These are phyloP conservation scores for Phytophthora ohioensis DNA, from an alignment of 352 stramenopile genomes.

Conservation along the genomic window DNA sequence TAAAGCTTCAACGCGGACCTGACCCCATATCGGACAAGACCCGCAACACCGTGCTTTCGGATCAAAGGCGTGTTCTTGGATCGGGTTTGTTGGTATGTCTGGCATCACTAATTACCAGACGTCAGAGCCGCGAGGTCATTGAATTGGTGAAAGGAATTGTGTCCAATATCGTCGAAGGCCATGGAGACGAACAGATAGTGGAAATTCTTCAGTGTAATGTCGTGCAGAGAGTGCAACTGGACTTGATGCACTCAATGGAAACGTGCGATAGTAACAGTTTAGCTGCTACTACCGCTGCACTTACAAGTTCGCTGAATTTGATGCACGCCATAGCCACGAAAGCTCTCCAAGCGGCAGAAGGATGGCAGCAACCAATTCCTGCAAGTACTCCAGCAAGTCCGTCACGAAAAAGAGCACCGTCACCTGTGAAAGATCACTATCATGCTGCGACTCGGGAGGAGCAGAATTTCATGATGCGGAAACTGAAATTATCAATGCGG, in stretches of 20 bases:
- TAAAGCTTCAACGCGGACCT: conserved; percentile 34
- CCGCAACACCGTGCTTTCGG: conserved; percentile 40
- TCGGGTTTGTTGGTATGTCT: conserved; percentile 68
- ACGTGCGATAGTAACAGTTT: not conserved
- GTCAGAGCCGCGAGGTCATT: conserved; percentile 43
- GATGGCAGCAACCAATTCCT: conserved; percentile 5
- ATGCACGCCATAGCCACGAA: conserved; percentile 25
- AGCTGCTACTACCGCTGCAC: not conserved
- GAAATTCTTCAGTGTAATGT: conserved; percentile 71
- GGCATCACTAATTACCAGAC: conserved; percentile 49
- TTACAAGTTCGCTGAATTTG: conserved; percentile 34
- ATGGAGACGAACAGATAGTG: conserved; percentile 59
- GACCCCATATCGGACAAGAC: conserved; percentile 33
- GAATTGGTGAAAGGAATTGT: conserved; percentile 69
- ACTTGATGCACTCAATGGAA: conserved; percentile 40
- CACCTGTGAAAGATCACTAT: conserved; percentile 4
- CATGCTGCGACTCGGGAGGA: conserved; percentile 17
- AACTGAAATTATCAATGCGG: conserved; percentile 28
- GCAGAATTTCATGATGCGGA: conserved; percentile 28
- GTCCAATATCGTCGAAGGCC: conserved; percentile 44
- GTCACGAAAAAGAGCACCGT: conserved; percentile 3
- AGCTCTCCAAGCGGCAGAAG: conserved; percentile 25
- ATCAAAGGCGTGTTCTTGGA: conserved; percentile 60
- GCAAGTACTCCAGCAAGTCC: conserved; percentile 8
- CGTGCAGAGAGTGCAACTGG: conserved; percentile 52